Evolutionary conservation across 2,329 filamentous ascomycete genomes (phyloP).

Genomic region (Aspergillus uvarum): DNA sequence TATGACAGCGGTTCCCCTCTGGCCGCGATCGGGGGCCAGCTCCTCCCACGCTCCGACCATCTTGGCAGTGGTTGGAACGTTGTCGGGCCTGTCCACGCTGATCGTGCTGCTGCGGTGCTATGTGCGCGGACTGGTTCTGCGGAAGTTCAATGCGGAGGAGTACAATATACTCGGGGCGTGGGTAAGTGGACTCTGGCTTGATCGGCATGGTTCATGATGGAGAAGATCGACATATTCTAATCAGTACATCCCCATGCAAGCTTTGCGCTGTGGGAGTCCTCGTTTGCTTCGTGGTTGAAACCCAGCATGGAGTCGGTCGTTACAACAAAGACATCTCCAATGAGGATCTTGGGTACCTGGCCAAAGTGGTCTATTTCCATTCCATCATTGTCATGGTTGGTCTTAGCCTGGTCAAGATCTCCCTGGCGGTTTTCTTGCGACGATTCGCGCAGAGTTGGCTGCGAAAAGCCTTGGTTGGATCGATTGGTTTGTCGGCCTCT

Average conservation of each 20-base stretch:
- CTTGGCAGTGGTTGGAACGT: slow-evolving; percentile 42
- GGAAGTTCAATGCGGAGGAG: slow-evolving; percentile 52
- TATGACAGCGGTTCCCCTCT: not conserved
- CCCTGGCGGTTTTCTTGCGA: slow-evolving; percentile 42
- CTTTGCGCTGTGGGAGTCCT: slow-evolving; percentile 26
- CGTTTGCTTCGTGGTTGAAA: slow-evolving; percentile 48
- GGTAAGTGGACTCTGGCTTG: slow-evolving; percentile 29
- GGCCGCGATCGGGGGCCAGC: not conserved
- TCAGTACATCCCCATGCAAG: slow-evolving; percentile 9
- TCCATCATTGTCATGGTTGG: slow-evolving; percentile 49
- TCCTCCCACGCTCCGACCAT: slow-evolving; percentile 25
- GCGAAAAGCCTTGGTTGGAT: slow-evolving; percentile 33
- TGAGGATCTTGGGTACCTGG: slow-evolving; percentile 35
- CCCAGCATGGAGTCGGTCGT: slow-evolving; percentile 48
- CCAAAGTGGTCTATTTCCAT: slow-evolving; percentile 48
- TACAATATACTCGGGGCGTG: slow-evolving; percentile 45
- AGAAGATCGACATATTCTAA: not conserved
- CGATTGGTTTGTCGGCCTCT: slow-evolving; percentile 29
- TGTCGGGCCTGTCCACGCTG: slow-evolving; percentile 41
- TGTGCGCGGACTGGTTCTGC: slow-evolving; percentile 50
- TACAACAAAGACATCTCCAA: slow-evolving; percentile 42
- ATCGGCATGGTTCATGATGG: not conserved
- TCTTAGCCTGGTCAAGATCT: slow-evolving; percentile 44
- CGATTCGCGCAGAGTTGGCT: slow-evolving; percentile 41
- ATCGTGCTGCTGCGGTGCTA: slow-evolving; percentile 47